These are phyloP conservation scores for Claviceps sp. DNA, from an alignment of 2,329 filamentous ascomycete species.

Conservation along the genomic window DNA sequence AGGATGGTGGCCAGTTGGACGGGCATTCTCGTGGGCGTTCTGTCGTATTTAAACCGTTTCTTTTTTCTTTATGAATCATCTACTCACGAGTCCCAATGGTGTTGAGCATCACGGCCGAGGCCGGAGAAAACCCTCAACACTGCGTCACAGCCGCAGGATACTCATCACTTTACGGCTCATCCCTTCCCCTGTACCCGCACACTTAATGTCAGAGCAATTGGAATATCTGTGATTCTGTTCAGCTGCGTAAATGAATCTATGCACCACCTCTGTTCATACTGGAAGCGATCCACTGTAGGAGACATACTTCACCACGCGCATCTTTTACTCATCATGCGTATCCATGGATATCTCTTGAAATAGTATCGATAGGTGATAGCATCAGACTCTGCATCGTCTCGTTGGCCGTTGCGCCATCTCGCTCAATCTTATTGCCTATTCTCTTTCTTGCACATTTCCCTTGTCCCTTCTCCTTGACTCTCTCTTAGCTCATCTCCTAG, in stretches of 20 bases:
- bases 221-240: not conserved
- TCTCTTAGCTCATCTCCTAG: too few relatives aligned
- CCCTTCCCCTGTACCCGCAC: not conserved
- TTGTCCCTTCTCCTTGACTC: too few relatives aligned
- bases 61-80: not conserved
- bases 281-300: not conserved
- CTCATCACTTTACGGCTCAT: not conserved
- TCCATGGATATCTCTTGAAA: not conserved
- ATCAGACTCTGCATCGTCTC: too few relatives aligned
- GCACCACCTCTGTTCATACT: not conserved
- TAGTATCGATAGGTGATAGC: not conserved
- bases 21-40: not conserved
- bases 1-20: too few relatives aligned
- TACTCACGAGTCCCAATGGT: too few relatives aligned
- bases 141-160: not conserved
- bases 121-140: not conserved
- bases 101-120: not conserved
- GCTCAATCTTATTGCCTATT: too few relatives aligned
- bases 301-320: not conserved
- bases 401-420: too few relatives aligned
- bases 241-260: conserved; percentile 1
- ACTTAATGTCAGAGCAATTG: not conserved
- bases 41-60: not conserved
- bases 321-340: not conserved
- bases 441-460: too few relatives aligned